Evolutionary conservation across 1,139 yeast species (phyloP), one percentile per base, ranked within the genome.

Genomic region (Lodderomyces metapsilosis): DNA sequence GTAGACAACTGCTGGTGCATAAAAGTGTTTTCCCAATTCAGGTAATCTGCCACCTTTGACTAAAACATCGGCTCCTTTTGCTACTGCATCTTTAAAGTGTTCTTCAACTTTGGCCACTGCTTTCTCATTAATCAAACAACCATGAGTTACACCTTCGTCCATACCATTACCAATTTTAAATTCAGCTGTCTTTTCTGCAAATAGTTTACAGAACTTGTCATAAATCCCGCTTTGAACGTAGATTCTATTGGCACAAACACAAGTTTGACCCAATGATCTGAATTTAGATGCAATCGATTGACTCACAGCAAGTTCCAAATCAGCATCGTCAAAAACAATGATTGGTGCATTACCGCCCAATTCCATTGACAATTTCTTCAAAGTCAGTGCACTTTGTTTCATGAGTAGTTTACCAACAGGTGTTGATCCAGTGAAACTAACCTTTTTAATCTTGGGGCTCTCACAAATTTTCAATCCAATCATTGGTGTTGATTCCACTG

Each of bases 171-270:
- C 78, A 38, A 68, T 63, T 48, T 66, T 66, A 50, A 68, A 66
- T 22, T 50, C 44, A 28, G 55, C 50, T 6, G 68, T 69, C 48
- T 61, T 62, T 27, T 53, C 62, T 30, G 64, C 61, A 47, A 74
- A 64, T 47, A 54, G 62, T 27, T 52, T 50, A 42, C 68, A 59
- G 49, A 75, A 74, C 55, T 78, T 68, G 44, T 88, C 94, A 58
- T 85, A 84, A 33, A 88, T 65, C 2, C 71, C 62, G 42, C 77
- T 82, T 51, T 88, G 89, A 24, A 88, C 85, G 52, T 84, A 85
- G 33, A 88, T 75, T 50, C 97, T 74, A 47, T 92, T 88, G 44
- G 91, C 88, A 42, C 95, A 88, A 34, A 94, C 88, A 70, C 97
- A 89, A 40, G 88, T 84, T 65, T 89, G 96, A 35, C 97, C 97